These are phyloP conservation scores for Pelargonium fulgidum DNA, from an alignment of 441 rosid species.

Conservation along the genomic window DNA sequence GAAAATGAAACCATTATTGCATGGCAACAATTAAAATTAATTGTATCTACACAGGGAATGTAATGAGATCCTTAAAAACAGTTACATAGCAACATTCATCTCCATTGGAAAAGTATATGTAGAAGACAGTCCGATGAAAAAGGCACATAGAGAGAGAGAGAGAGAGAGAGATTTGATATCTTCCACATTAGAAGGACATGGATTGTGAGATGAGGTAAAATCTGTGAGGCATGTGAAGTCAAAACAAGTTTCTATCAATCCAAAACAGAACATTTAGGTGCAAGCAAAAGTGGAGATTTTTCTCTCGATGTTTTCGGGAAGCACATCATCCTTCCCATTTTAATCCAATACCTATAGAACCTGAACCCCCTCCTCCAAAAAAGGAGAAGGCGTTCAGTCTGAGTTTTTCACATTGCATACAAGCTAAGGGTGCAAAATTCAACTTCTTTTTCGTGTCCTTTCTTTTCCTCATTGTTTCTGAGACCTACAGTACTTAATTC, in stretches of 20 bases:
- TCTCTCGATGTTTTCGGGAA: not conserved
- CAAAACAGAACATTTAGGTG: not conserved
- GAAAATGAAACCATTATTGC: too few species aligned
- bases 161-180: not conserved
- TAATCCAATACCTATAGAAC: too few species aligned
- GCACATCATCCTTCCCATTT: not conserved
- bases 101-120: not conserved
- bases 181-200: not conserved
- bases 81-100: not conserved
- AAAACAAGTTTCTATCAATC: not conserved
- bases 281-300: not conserved
- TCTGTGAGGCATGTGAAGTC: not conserved
- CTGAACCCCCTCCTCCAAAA: too few species aligned
- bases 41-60: not conserved
- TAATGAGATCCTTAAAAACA: not conserved
- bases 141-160: not conserved
- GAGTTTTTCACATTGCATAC: not conserved
- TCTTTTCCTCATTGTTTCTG: too few species aligned
- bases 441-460: too few species aligned
- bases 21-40: too few species aligned
- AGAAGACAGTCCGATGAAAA: not conserved
- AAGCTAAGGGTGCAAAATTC: not conserved
- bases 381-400: not conserved
- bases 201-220: not conserved
- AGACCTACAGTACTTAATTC: too few species aligned